Conservation (phyloP, 176 grass and related monocot species). For the Juncus inflexus region DNA sequence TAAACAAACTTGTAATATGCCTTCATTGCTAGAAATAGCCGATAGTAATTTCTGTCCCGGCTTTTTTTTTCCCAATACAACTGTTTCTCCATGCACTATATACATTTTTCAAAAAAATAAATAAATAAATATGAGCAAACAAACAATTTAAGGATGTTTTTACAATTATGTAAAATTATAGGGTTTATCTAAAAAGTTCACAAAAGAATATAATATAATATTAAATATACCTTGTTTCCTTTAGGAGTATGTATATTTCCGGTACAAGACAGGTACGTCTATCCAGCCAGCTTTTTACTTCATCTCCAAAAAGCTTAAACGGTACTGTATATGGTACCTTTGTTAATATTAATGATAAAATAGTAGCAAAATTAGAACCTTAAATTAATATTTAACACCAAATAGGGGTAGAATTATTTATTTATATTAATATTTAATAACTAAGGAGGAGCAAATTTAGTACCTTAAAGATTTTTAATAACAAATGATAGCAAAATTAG, state of each 20-base stretch:
- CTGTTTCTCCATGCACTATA: slow-evolving; percentile 97
- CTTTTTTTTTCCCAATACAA: slow-evolving; percentile 79
- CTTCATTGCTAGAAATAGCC: slow-evolving; percentile 51
- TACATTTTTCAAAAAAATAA: slow-evolving; percentile 42
- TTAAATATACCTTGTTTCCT: slow-evolving; percentile 80
- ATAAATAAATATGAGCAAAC: slow-evolving; percentile 27
- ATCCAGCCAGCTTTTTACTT: slow-evolving; percentile 96
- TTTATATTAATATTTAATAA: no score
- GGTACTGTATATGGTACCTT: slow-evolving; percentile 87
- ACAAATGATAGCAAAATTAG: no score
- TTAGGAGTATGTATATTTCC: slow-evolving; percentile 88
- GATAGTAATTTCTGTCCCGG: slow-evolving; percentile 75
- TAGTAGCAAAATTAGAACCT: no score
- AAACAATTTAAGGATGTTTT: slow-evolving; percentile 23
- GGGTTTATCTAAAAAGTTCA: neutral
- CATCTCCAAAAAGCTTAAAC: slow-evolving; percentile 86
- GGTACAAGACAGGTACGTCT: slow-evolving; percentile 69
- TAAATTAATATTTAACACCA: no score
- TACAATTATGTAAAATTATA: no score
- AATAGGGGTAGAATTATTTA: no score
- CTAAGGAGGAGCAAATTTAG: no score
- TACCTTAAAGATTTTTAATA: no score
- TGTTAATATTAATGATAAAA: no score
- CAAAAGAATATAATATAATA: no score
- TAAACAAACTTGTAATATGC: slow-evolving; percentile 53